Evolutionary conservation across 148 eudicot genomes (phyloP).

Genomic region (Chenopodium album): DNA sequence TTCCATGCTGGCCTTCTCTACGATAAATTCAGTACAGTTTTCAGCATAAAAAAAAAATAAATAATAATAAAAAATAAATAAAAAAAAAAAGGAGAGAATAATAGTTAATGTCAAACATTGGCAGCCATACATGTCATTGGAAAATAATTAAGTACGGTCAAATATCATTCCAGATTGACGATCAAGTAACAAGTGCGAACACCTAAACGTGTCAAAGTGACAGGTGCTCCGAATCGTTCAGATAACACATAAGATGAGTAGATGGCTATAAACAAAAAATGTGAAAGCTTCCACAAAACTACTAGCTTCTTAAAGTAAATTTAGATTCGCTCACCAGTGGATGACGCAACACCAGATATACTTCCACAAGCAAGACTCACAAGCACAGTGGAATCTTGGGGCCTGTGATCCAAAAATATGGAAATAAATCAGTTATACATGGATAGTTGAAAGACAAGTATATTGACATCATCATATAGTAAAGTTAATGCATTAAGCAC

Average conservation of each 20-base stretch:
- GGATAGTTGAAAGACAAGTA: background rate
- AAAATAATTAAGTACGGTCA: background rate
- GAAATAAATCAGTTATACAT: background rate
- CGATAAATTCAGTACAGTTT: slow-evolving; percentile 6
- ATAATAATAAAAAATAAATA: too few species aligned
- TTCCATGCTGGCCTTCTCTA: slow-evolving; percentile 17
- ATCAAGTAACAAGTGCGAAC: background rate
- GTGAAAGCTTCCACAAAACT: background rate
- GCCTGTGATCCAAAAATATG: slow-evolving; percentile 41
- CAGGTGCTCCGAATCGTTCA: background rate
- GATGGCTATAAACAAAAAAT: background rate
- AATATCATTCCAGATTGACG: background rate
- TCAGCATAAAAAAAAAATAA: background rate
- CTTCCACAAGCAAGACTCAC: slow-evolving; percentile 99
- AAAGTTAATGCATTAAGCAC: slow-evolving; percentile 32
- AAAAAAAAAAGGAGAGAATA: background rate
- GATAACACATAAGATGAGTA: background rate
- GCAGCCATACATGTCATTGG: slow-evolving; percentile 5
- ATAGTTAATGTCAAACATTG: background rate
- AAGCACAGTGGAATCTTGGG: slow-evolving; percentile 67
- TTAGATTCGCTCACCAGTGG: slow-evolving; percentile 69
- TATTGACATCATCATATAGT: background rate
- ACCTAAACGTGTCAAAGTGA: background rate
- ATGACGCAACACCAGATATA: slow-evolving; percentile 90
- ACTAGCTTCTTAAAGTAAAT: slow-evolving; percentile 17